Conservation (phyloP, 177 flowering plant genomes). For the Vitis hybrid region DNA sequence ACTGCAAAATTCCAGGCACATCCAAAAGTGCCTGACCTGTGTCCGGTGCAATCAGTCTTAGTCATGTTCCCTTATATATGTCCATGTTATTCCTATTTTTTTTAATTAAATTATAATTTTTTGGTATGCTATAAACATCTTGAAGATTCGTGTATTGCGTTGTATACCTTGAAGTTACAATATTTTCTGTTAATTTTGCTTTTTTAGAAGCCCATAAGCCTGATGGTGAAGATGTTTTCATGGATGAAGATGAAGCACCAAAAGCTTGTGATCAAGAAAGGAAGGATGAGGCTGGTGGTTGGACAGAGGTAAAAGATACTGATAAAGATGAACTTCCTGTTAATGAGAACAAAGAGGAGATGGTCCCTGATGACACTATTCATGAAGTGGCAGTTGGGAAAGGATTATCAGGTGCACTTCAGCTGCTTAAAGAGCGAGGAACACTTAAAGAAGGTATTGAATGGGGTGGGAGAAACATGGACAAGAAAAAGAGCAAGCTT, state of each 20-base stretch:
- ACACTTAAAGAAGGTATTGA: constrained; percentile 83
- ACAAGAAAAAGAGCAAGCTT: constrained; percentile 97
- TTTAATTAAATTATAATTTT: not conserved
- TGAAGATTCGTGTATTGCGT: too few species aligned
- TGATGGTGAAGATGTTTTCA: constrained; percentile 76
- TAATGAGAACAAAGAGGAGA: constrained; percentile 49
- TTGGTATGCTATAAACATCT: not conserved
- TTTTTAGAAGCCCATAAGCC: constrained; percentile 58
- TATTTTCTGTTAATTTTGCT: constrained; percentile 9
- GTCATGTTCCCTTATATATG: not conserved
- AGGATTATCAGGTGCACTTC: constrained; percentile 81
- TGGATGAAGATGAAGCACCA: constrained; percentile 76
- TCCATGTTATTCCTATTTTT: not conserved
- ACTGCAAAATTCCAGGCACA: too few species aligned
- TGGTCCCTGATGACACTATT: constrained; percentile 66
- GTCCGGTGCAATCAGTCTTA: too few species aligned
- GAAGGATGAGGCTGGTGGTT: constrained; percentile 61
- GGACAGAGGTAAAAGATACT: constrained; percentile 63
- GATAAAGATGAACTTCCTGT: constrained; percentile 40
- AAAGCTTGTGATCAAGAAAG: constrained; percentile 39
- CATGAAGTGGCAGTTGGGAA: constrained; percentile 86
- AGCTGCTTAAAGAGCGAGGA: constrained; percentile 85
- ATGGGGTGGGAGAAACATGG: constrained; percentile 99
- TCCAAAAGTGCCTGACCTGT: too few species aligned
- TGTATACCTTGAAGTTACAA: not conserved